A percentile compares a stretch with the other conserved stretches of the same genome.
Evolutionary conservation across 768 basidiomycete species (phyloP).

Genomic region (Gyrodon lividus): DNA sequence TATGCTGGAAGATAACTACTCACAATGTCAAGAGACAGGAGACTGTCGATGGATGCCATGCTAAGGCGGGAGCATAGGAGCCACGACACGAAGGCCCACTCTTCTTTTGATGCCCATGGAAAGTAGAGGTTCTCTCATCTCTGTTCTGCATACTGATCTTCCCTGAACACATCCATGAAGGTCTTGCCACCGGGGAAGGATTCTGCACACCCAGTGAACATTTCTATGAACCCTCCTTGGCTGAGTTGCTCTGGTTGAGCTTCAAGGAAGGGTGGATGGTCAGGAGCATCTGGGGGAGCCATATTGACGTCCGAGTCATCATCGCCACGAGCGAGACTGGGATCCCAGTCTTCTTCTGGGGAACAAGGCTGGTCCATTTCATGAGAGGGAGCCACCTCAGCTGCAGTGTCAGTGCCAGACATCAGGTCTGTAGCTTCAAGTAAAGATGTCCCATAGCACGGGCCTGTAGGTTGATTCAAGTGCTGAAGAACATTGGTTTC

Average conservation of each 20-base stretch:
- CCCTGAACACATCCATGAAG: slow-evolving; percentile 29
- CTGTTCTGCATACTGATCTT: slow-evolving; percentile 21
- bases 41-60: slow-evolving; percentile 28
- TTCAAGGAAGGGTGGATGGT: too few species aligned
- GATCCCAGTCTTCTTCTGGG: neutral
- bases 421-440: neutral
- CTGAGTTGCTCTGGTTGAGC: too few species aligned
- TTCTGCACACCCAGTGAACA: neutral
- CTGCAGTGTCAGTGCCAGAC: neutral
- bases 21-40: slow-evolving; percentile 30
- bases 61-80: slow-evolving; percentile 28
- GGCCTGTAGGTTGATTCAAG: neutral
- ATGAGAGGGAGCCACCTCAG: neutral
- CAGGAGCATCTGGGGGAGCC: too few species aligned
- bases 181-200: slow-evolving; percentile 4
- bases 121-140: slow-evolving; percentile 20
- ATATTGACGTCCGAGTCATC: neutral
- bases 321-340: too few species aligned
- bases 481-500: slow-evolving; percentile 1
- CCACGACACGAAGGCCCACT: slow-evolving; percentile 25
- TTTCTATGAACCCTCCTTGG: neutral
- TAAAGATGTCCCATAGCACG: neutral
- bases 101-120: too few species aligned
- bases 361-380: neutral
- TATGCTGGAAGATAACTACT: too few species aligned